Percentiles rank a stretch among this genome's conserved stretches.
Evolutionary conservation across 2,329 filamentous ascomycete species (phyloP).

Genomic region (Chaetomium strumarium): DNA sequence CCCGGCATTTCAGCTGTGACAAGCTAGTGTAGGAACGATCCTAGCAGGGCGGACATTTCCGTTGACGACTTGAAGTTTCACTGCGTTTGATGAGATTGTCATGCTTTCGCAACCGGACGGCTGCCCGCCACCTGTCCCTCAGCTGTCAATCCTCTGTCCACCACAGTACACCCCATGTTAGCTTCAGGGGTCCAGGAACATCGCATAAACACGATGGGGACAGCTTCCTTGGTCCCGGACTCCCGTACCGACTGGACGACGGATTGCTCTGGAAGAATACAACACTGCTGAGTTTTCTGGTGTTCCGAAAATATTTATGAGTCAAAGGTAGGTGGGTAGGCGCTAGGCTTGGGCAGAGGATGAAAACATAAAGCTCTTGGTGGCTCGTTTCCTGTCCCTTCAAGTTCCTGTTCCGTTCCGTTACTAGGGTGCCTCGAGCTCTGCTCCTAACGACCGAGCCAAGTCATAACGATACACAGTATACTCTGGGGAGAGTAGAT

Average conservation of each 20-base stretch:
- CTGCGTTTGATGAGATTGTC: slow-evolving; percentile 22
- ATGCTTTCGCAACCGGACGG: slow-evolving; percentile 9
- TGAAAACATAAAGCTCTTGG: too few relatives aligned
- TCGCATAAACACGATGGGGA: slow-evolving; percentile 18
- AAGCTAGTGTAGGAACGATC: slow-evolving; percentile 8
- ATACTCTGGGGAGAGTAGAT: neutral
- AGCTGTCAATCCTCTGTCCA: neutral
- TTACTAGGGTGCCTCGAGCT: too few relatives aligned
- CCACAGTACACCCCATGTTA: neutral
- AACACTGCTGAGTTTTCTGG: neutral
- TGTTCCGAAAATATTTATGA: neutral
- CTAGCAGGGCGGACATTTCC: slow-evolving; percentile 2
- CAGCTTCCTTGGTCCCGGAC: neutral
- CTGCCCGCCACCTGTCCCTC: neutral
- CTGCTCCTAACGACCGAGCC: too few relatives aligned
- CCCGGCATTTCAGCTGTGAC: neutral
- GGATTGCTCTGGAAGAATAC: too few relatives aligned
- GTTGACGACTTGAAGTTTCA: slow-evolving; percentile 14
- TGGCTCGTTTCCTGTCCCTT: too few relatives aligned
- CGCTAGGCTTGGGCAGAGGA: too few relatives aligned
- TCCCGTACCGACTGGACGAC: neutral
- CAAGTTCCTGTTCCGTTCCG: too few relatives aligned
- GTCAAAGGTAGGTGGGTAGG: neutral
- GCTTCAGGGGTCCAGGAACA: slow-evolving; percentile 3
- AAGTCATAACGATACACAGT: too few relatives aligned